Evolutionary conservation across 345 rosid genomes (phyloP).

Genomic region (Garcia nutans): DNA sequence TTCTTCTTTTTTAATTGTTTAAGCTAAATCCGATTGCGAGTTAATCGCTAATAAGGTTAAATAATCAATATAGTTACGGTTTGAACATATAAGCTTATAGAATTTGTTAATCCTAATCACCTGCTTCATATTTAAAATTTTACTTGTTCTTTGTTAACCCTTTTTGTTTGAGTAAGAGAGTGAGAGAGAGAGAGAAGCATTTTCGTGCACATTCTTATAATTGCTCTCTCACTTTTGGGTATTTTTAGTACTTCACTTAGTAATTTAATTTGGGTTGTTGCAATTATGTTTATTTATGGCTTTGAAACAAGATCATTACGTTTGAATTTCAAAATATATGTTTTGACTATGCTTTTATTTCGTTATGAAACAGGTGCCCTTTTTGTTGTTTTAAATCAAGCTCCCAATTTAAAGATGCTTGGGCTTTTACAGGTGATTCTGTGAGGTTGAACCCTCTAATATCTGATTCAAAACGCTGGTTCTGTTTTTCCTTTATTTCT

Average conservation of each 20-base stretch:
- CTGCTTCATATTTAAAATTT: neutral
- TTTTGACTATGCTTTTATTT: neutral
- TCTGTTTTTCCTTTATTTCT: slow-evolving; percentile 1
- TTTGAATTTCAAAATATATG: slow-evolving; percentile 4
- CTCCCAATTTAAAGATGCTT: slow-evolving; percentile 95
- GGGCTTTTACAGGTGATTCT: slow-evolving; percentile 82
- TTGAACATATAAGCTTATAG: neutral
- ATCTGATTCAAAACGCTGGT: slow-evolving; percentile 12
- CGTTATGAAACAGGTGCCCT: slow-evolving; percentile 67
- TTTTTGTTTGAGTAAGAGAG: too few relatives aligned
- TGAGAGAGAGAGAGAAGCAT: slow-evolving; percentile 1
- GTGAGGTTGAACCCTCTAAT: slow-evolving; percentile 1
- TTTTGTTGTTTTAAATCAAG: slow-evolving; percentile 63
- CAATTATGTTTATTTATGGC: neutral
- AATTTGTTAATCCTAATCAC: neutral
- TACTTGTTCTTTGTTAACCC: too few relatives aligned
- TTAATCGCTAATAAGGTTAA: neutral
- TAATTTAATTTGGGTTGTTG: slow-evolving; percentile 21
- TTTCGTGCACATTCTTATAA: slow-evolving; percentile 15
- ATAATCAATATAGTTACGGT: neutral
- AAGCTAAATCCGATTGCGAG: neutral
- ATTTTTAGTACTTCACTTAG: slow-evolving; percentile 70
- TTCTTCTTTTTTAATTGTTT: neutral
- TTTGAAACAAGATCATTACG: neutral
- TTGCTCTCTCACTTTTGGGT: slow-evolving; percentile 59